Conservation (phyloP, 2,329 filamentous ascomycete genomes). For the Cordyceps militaris region DNA sequence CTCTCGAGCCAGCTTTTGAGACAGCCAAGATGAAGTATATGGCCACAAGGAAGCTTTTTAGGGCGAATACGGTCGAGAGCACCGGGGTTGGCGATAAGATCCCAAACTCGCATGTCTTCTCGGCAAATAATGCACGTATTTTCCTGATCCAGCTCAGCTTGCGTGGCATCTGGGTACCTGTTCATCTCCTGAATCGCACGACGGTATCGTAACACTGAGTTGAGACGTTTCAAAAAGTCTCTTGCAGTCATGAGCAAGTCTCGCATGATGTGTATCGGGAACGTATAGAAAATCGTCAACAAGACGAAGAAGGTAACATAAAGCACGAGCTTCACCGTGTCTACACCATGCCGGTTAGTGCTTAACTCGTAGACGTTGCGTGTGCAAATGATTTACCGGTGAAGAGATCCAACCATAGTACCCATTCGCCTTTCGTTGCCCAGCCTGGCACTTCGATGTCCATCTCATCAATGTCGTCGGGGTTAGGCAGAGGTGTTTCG, state of each 20-base stretch:
- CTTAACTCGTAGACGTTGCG: not conserved
- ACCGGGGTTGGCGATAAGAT: conserved; percentile 48
- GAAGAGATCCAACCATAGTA: conserved; percentile 78
- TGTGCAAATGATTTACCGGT: conserved; percentile 50
- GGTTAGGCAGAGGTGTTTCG: conserved; percentile 48
- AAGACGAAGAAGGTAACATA: conserved; percentile 92
- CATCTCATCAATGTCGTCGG: conserved; percentile 81
- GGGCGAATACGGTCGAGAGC: conserved; percentile 77
- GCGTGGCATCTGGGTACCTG: conserved; percentile 82
- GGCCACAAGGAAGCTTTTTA: conserved; percentile 94
- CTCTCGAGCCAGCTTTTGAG: conserved; percentile 95
- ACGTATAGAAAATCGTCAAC: conserved; percentile 84
- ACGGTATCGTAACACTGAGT: conserved; percentile 81
- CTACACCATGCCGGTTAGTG: conserved; percentile 35
- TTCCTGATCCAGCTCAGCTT: conserved; percentile 75
- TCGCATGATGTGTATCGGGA: conserved; percentile 93
- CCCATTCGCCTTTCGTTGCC: conserved; percentile 91
- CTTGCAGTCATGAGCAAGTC: conserved; percentile 91
- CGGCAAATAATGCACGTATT: conserved; percentile 97
- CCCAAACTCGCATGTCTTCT: conserved; percentile 87
- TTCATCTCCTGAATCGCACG: conserved; percentile 94
- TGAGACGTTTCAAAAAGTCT: conserved; percentile 84
- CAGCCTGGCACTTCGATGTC: conserved; percentile 93
- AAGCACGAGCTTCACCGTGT: conserved; percentile 84
- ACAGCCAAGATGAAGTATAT: conserved; percentile 90